These are phyloP conservation scores for Rhazya stricta DNA, from an alignment of 257 asterid species.

Conservation along the genomic window DNA sequence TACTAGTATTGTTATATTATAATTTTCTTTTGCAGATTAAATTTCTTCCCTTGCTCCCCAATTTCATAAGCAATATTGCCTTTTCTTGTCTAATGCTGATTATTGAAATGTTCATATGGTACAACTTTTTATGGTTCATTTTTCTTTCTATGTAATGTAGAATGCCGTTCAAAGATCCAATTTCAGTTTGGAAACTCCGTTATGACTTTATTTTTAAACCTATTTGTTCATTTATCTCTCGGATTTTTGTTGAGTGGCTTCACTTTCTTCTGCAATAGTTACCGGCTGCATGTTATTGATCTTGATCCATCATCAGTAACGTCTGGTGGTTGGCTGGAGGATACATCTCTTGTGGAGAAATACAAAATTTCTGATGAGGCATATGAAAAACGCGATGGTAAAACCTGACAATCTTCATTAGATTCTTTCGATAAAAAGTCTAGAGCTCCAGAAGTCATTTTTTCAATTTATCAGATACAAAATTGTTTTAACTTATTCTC, in stretches of 20 bases:
- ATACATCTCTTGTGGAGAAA: constrained; percentile 92
- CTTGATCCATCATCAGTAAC: constrained; percentile 89
- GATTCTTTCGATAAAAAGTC: too few relatives aligned
- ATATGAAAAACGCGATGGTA: constrained; percentile 78
- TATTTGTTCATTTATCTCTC: not conserved
- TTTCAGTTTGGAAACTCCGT: not conserved
- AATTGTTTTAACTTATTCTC: not conserved
- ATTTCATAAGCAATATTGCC: too few relatives aligned
- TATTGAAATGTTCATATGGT: not conserved
- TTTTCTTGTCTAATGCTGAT: not conserved
- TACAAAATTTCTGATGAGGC: constrained; percentile 93
- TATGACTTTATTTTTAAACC: not conserved
- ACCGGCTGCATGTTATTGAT: constrained; percentile 73
- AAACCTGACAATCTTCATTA: constrained; percentile 9
- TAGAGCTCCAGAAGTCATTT: constrained; percentile 6
- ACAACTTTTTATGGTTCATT: not conserved
- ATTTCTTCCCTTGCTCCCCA: not conserved
- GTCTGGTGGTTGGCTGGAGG: constrained; percentile 98
- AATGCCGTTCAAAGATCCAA: not conserved
- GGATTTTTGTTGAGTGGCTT: not conserved
- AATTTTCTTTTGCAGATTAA: not conserved
- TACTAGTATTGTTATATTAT: not conserved
- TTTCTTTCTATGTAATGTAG: not conserved
- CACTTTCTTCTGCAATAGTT: constrained; percentile 35
- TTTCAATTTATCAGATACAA: not conserved